Base-by-base conservation (phyloP, 495 filamentous ascomycete genomes). In the Penicillium pancosmium region DNA sequence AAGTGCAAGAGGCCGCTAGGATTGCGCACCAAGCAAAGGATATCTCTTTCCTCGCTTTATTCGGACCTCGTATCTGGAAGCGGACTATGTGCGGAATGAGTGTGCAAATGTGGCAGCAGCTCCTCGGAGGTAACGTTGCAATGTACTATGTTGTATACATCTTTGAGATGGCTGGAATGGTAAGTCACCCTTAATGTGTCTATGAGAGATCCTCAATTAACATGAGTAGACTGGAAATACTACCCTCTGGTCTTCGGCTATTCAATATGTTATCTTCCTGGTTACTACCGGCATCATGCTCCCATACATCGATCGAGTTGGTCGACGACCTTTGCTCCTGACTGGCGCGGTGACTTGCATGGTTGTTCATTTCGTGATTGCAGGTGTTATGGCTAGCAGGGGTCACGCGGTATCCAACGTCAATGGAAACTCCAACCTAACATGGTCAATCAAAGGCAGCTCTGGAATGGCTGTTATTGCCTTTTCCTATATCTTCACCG, bases 211-310 rank as follows among this genome's bases (percentile, higher is more conserved):
- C 15, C 11, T 34, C 43, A 60, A 12, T 58, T 40, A 11, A 43
- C 31, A 48, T 25, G 8, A 25, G 5, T 75, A 76, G 74, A 72
- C 74, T 10, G 88, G 87, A 34, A 83, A 91, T 70, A 77, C 86
- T 50, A 85, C 84, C 53, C 76, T 91, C 41, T 82, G 87, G 61
- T 87, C 85, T 0, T 88, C 87, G 1, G 84, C 84, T 12, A 82
- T 91, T 48, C 88, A 91, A 67, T 91, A 91, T 67, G 88, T 88
- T 7, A 77, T 91, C 16, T 90, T 91, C 74, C 85, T 91, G 59
- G 76, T 90, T 60, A 88, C 87, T 41, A 91, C 88, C 1, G 77
- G 81, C 9, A 63, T 85, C 52, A 86, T 86, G 64, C 88, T 87
- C 68, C 84, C 88, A 56, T 86, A 85, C 69, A 89, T 92, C 68